Conservation (phyloP, 306 rosid genomes). For the Vachellia pachyceras region DNA sequence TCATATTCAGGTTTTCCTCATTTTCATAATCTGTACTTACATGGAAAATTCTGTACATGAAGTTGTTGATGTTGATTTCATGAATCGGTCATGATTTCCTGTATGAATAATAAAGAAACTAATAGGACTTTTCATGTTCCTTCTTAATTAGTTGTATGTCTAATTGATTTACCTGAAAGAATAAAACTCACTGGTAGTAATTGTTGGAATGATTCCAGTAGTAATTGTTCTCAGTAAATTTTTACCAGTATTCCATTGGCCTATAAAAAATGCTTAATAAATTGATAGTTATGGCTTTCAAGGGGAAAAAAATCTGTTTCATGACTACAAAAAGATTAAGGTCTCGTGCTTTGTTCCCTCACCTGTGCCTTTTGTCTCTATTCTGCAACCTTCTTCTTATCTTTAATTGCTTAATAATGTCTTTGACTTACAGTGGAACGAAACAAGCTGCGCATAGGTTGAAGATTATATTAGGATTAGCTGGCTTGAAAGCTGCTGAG, state of each 20-base stretch:
- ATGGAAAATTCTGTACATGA: background rate
- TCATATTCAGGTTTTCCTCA: constrained; percentile 80
- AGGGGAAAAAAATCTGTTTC: constrained; percentile 22
- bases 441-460: constrained; percentile 95
- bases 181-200: background rate
- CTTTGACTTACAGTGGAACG: constrained; percentile 76
- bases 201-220: constrained; percentile 8
- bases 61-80: constrained; percentile 22
- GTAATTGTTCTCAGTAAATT: background rate
- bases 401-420: constrained; percentile 29
- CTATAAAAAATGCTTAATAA: constrained; percentile 9
- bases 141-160: background rate
- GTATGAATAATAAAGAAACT: background rate
- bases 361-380: constrained; percentile 5
- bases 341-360: constrained; percentile 22
- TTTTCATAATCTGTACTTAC: constrained; percentile 17
- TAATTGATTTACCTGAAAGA: constrained; percentile 22
- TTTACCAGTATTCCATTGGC: background rate
- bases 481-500: constrained; percentile 93
- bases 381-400: constrained; percentile 10
- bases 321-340: constrained; percentile 22
- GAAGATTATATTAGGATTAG: constrained; percentile 90
- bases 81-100: constrained; percentile 27
- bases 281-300: constrained; percentile 28
- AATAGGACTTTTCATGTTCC: background rate